Base-by-base conservation (phyloP, 2,329 filamentous ascomycete species). In the Diaporthe eres region DNA sequence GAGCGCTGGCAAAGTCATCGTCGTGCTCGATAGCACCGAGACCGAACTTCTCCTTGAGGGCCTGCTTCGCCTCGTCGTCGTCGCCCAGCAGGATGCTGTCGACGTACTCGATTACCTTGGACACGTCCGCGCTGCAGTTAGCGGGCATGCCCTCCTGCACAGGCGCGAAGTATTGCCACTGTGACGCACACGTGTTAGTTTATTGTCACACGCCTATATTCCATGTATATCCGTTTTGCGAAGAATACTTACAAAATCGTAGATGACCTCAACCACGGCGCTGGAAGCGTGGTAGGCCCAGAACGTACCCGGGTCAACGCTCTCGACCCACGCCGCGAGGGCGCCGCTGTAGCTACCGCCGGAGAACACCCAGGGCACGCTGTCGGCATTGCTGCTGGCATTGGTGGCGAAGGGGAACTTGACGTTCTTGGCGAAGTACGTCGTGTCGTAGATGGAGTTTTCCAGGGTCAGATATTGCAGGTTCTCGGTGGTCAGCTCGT, bases 211-310 rank as follows among this genome's bases (percentile, higher is more conserved):
- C 0, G 8, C 17, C 17, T 19, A 6, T 1, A 0, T 31, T 22
- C 3, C 15, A 19, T 10, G 15, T 0, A 19, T 55, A 5, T 25
- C 15, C 0, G 5, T 17, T 19, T 8, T 19, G 4, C 12, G 37
- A 28, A 19, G 2, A 12, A 28, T n/a, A 71, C 76, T 76, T 55
- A 77, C 76, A 79, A 90, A 88, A 68, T 88, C 85, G 10, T 84
- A 82, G 28, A 91, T 83, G 0, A 87, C 84, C 81, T 91, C 81
- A 0, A 91, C 90, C 1, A 89, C 87, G 2, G 88, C 90, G 79
- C 88, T 90, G 15, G 88, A 89, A 28, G 89, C 87, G 77, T 89
- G 88, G 79, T 91, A 91, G 0, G 89, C 88, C 89, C 89, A 91
- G 81, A 88, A 89, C 0, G 88, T 91, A n/a, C 88, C 90, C 0